Percentiles rank a stretch among this genome's conserved stretches.
Evolutionary conservation across 768 basidiomycete genomes (phyloP).

Genomic region (Mycena galopus): DNA sequence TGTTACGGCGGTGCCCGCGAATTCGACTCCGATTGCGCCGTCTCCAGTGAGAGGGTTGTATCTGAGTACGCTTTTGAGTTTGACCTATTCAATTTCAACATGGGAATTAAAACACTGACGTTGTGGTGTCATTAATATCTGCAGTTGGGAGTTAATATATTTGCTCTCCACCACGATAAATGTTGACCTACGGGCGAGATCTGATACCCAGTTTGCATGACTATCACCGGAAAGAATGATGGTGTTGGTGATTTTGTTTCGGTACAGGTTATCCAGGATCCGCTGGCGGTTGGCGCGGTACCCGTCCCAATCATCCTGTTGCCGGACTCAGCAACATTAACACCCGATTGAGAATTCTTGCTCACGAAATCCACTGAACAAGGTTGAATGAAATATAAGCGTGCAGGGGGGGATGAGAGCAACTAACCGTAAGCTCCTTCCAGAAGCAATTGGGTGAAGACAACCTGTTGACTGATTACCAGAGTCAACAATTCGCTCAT

Average conservation of each 20-base stretch:
- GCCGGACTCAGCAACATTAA: not conserved
- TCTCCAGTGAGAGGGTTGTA: constrained; percentile 63
- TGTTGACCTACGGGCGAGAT: constrained; percentile 58
- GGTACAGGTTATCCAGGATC: constrained; percentile 63
- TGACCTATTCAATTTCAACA: not conserved
- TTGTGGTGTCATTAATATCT: constrained; percentile 65
- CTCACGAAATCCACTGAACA: constrained; percentile 22
- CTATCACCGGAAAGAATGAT: constrained; percentile 61
- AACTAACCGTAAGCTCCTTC: constrained; percentile 45
- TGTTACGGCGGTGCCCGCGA: constrained; percentile 72
- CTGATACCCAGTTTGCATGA: constrained; percentile 11
- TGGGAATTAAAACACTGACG: constrained; percentile 44
- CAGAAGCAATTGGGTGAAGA: constrained; percentile 63
- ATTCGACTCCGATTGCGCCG: constrained; percentile 70
- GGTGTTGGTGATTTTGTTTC: constrained; percentile 65
- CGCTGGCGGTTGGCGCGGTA: constrained; percentile 68
- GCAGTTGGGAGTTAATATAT: not conserved
- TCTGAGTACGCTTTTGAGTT: constrained; percentile 38
- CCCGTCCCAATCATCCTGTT: constrained; percentile 70
- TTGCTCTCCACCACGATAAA: not conserved
- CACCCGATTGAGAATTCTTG: not conserved
- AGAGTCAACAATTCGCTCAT: not conserved
- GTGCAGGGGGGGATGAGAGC: not conserved
- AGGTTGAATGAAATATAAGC: not conserved
- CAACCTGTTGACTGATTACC: constrained; percentile 63